Evolutionary conservation across 2,329 filamentous ascomycete genomes (phyloP).

Genomic region (Colletotrichum gigasporum): DNA sequence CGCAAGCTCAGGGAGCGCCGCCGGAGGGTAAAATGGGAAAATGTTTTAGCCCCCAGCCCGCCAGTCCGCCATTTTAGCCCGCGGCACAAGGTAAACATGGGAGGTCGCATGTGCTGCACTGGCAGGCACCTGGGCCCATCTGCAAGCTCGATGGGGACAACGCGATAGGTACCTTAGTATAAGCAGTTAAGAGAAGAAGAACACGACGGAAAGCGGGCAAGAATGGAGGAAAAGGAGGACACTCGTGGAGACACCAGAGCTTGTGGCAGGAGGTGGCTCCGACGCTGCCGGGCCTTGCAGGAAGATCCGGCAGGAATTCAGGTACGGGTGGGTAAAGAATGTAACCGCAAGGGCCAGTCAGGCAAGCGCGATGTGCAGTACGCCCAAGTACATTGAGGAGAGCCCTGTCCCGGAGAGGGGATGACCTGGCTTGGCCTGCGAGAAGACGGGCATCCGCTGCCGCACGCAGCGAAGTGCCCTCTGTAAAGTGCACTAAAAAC

Average conservation of each 20-base stretch:
- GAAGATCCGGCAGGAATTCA: constrained; percentile 17
- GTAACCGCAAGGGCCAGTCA: constrained; percentile 1
- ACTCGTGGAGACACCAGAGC: not conserved
- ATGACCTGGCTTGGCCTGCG: too few species aligned
- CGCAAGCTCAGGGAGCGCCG: not conserved
- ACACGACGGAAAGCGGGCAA: not conserved
- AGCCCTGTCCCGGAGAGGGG: too few species aligned
- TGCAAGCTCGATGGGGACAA: not conserved
- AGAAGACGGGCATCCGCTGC: not conserved
- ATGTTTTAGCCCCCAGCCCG: too few species aligned
- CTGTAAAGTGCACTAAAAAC: too few species aligned
- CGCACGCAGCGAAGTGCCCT: not conserved
- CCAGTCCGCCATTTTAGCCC: too few species aligned
- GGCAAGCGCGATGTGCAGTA: too few species aligned
- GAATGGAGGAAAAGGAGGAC: too few species aligned
- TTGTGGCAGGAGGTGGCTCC: constrained; percentile 12
- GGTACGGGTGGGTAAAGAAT: constrained; percentile 10
- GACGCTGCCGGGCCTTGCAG: not conserved
- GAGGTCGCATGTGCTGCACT: not conserved
- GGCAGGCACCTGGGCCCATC: not conserved
- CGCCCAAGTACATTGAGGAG: not conserved
- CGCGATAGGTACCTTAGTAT: not conserved
- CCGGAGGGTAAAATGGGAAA: constrained; percentile 1
- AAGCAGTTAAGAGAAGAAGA: not conserved
- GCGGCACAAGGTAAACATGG: too few species aligned